Evolutionary conservation across 73 alveolate species (phyloP), one percentile per base, ranked within the genome.

Genomic region (Paramecium sonneborni): DNA sequence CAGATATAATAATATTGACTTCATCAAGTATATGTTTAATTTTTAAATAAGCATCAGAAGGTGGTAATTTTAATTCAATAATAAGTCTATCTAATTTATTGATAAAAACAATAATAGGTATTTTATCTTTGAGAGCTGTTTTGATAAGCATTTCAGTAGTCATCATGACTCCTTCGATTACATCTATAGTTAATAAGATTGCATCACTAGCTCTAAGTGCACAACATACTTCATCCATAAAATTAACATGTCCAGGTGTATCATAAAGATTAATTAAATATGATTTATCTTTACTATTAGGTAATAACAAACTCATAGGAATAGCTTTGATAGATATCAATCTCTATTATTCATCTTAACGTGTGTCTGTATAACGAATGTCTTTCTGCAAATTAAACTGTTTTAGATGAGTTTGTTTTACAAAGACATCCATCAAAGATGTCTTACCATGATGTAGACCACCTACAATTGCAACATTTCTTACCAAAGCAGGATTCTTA

Each of bases 361-460:
- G 85, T 15, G 99, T 97, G 95, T 99, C 99, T 18, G 98, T 95
- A 96, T 94, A 98, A 82, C 98, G 97, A 85, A 93, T 67, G 88
- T 95, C 97, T 85, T 95, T 88, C 68, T 52, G 23, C 34, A 52
- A 52, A 52, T 21, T 52, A 52, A 52, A 52, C 14, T 93, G 91
- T 72, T 95, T 96, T 46, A 84, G 88, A 88, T 98, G 99, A 24
- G 99, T 98, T 56, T 94, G 87, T 90, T 98, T 93, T 32, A 98
- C 98, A 43, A 99, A 90, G 96, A 98, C 92, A 88, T 99, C 99
- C 98, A 98, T 97, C 72, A 98, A 93, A 58, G 96, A 76, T 34
- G 99, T 98, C 93, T 99, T 99, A 7, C 99, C 99, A 70, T 98
- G 99, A 62, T 98, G 99, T 74, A 99, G 94, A 76, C 97, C 98